These are phyloP conservation scores for Scheffersomyces lignicola DNA, from an alignment of 1,139 yeast species.

Conservation along the genomic window DNA sequence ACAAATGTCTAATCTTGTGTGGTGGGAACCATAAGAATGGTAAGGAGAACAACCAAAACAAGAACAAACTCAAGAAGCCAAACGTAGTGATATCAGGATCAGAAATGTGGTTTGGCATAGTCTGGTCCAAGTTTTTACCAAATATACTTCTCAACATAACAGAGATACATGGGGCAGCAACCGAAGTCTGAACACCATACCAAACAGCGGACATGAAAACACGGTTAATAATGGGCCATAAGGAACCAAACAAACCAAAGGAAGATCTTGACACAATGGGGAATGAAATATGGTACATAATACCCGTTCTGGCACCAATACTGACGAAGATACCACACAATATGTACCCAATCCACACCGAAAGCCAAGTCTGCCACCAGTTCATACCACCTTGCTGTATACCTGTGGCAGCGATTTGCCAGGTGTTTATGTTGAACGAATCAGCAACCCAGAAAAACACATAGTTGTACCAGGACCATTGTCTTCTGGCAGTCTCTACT, in stretches of 20 bases:
- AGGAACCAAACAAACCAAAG: conserved; percentile 75
- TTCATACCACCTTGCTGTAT: conserved; percentile 64
- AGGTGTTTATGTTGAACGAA: conserved; percentile 82
- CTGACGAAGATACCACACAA: conserved; percentile 64
- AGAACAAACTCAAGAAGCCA: conserved; percentile 69
- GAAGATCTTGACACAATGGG: conserved; percentile 74
- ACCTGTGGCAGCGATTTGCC: conserved; percentile 90
- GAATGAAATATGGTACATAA: conserved; percentile 73
- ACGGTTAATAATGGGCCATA: conserved; percentile 80
- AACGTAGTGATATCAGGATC: conserved; percentile 56
- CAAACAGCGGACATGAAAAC: conserved; percentile 82
- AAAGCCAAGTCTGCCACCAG: conserved; percentile 90
- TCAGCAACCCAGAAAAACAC: conserved; percentile 85
- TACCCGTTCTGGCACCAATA: conserved; percentile 68
- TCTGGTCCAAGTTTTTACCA: conserved; percentile 53
- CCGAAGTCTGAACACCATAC: conserved; percentile 82
- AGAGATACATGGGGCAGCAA: conserved; percentile 81
- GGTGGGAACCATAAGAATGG: conserved; percentile 84
- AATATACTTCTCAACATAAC: conserved; percentile 69
- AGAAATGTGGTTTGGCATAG: conserved; percentile 52
- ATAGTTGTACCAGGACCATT: conserved; percentile 81
- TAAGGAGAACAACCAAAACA: conserved; percentile 74
- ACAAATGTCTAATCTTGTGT: conserved; percentile 76
- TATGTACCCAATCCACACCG: conserved; percentile 75
- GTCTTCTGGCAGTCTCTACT: conserved; percentile 64